Base-by-base conservation (phyloP, 1,139 yeast genomes). In the Trichomonascaceae sp. region DNA sequence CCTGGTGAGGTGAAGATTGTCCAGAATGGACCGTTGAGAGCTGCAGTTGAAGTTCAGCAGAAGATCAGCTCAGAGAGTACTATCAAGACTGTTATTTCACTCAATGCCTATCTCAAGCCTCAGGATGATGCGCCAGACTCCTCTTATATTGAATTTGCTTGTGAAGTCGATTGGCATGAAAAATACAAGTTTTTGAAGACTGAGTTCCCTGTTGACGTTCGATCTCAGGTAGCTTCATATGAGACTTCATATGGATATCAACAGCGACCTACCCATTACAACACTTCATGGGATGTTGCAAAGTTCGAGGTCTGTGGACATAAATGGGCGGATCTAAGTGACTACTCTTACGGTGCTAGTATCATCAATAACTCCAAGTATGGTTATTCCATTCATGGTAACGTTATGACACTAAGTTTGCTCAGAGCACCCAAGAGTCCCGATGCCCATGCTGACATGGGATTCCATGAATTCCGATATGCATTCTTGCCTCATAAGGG, bases 221-320 rank as follows among this genome's bases (percentile, higher is more conserved):
- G 80, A 61, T 77, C 82, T 41, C 93, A 91, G 41, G 76, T 68
- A 55, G 98, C 96, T 1, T 81, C 82, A 54, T 93, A 88, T 69
- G 99, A 93, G 69, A 90, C 97, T 1, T 96, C 90, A 68, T 93
- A 87, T 71, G 98, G 98, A 56, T 72, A 87, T 51, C 93, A 96
- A 13, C 83, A 80, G 63, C 81, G 98, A 62, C 96, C 98, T 48
- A 93, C 98, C 0, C 98, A 91, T 69, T 91, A 77, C 73, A 93
- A 93, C 68, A 91, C 98, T 1, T 74, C 89, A 1, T 91, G 98
- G 98, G 99, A 91, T 66, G 85, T 85, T 45, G 98, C 98, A 57
- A 90, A 90, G 70, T 93, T 93, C 70, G 99, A 93, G 71, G 96
- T 90, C 19, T 88, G 96, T 63, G 91, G 87, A 64, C 98, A 93